Conservation (phyloP, 768 basidiomycete genomes). For the Heimioporus sp. region DNA sequence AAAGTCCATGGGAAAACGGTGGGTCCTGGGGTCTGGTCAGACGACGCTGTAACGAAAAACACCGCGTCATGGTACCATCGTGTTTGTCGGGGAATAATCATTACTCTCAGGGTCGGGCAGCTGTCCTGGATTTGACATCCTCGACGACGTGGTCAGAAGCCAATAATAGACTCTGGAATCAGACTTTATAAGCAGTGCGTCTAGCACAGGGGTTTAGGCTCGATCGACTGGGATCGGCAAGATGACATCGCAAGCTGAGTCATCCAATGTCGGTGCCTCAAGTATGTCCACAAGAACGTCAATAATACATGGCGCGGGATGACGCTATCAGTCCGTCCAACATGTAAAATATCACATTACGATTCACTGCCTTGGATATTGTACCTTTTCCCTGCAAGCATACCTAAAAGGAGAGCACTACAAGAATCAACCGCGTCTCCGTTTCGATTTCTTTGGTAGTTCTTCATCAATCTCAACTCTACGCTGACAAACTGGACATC, state of each 20-base stretch:
- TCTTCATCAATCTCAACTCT: slow-evolving; percentile 54
- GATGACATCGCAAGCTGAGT: no score
- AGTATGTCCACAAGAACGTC: slow-evolving; percentile 21
- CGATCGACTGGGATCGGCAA: neutral
- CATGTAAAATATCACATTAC: slow-evolving; percentile 32
- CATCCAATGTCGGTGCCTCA: neutral
- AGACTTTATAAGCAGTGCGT: slow-evolving; percentile 19
- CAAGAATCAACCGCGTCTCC: slow-evolving; percentile 21
- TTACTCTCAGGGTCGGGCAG: neutral
- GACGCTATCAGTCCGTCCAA: slow-evolving; percentile 26
- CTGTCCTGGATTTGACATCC: slow-evolving; percentile 4
- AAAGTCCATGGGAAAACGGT: slow-evolving; percentile 30
- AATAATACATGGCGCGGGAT: slow-evolving; percentile 22
- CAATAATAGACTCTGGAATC: neutral
- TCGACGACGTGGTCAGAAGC: neutral
- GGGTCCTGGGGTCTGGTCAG: slow-evolving; percentile 17
- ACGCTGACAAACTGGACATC: slow-evolving; percentile 85
- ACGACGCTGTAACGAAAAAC: neutral
- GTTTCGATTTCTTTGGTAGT: slow-evolving; percentile 32
- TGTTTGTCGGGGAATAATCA: neutral
- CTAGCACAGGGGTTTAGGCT: neutral
- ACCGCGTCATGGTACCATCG: slow-evolving; percentile 6
- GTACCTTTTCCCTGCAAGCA: slow-evolving; percentile 16
- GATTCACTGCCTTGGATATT: slow-evolving; percentile 26
- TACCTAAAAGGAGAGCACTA: slow-evolving; percentile 2